A percentile compares a stretch with the other conserved stretches of the same genome.
These are phyloP conservation scores for Chaetomium tenue DNA, from an alignment of 495 filamentous ascomycete species.

Conservation along the genomic window DNA sequence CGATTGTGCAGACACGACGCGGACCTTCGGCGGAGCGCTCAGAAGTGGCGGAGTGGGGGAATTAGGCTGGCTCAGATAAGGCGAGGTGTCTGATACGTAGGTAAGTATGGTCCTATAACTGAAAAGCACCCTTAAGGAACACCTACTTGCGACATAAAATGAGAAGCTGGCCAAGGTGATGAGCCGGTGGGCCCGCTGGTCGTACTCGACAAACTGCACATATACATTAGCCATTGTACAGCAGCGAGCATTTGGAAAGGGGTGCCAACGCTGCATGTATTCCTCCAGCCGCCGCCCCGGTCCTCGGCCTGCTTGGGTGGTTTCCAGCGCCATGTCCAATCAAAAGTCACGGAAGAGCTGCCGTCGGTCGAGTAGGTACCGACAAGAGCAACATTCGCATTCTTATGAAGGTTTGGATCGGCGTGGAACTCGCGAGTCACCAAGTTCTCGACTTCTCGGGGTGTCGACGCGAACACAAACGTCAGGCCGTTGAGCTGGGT, in stretches of 20 bases:
- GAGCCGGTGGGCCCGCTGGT: conserved; percentile 84
- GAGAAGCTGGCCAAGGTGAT: conserved; percentile 87
- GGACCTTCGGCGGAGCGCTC: conserved; percentile 68
- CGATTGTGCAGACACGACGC: conserved; percentile 79
- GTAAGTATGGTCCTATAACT: neutral
- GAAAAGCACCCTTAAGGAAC: neutral
- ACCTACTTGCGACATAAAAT: conserved; percentile 86
- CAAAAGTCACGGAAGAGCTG: conserved; percentile 78
- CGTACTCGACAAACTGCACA: conserved; percentile 84
- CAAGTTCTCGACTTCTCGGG: conserved; percentile 85
- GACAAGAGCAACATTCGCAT: conserved; percentile 88
- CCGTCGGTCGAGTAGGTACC: conserved; percentile 84
- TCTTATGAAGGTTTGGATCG: conserved; percentile 96
- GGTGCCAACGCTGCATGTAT: conserved; percentile 73
- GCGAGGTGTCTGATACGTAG: conserved; percentile 35
- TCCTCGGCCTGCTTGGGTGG: conserved; percentile 83
- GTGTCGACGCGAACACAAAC: conserved; percentile 81
- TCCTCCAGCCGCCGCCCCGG: conserved; percentile 88
- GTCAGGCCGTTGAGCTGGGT: conserved; percentile 86
- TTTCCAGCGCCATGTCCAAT: conserved; percentile 96
- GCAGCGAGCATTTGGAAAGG: neutral
- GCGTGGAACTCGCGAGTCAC: conserved; percentile 94
- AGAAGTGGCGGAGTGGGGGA: conserved; percentile 68
- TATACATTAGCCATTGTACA: conserved; percentile 27
- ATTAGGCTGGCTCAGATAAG: conserved; percentile 44